Percentiles rank a stretch among this genome's conserved stretches.
Conservation (phyloP, 352 stramenopile genomes). For the Phytopythium litorale region DNA sequence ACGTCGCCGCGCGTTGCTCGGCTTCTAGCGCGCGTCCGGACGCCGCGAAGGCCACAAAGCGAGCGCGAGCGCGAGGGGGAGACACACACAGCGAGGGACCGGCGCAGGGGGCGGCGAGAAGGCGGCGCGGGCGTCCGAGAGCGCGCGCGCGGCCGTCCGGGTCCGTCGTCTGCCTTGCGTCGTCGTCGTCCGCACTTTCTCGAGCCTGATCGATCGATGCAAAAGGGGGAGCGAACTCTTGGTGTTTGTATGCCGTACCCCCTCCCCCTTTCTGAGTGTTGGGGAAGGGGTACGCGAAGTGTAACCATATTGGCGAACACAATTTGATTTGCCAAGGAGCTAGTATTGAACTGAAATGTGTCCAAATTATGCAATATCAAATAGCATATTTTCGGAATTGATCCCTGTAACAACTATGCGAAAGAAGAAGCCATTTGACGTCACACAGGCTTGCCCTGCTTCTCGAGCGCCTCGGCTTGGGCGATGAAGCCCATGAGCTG, state of each 20-base stretch:
- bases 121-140: not conserved
- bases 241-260: no score
- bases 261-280: no score
- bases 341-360: no score
- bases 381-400: no score
- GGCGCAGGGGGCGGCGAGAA: not conserved
- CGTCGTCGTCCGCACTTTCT: not conserved
- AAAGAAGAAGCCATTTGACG: no score
- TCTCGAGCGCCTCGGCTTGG: not conserved
- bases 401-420: not conserved
- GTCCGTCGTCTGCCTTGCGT: not conserved
- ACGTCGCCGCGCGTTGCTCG: not conserved
- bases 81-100: not conserved
- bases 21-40: not conserved
- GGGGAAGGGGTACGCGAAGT: no score
- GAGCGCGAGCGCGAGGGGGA: not conserved
- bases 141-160: not conserved
- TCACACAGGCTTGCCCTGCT: no score
- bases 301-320: no score
- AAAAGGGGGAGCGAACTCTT: no score
- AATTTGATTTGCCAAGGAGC: no score
- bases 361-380: no score
- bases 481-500: not conserved
- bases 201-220: slow-evolving; percentile 1
- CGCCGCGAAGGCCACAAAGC: not conserved